Base-by-base conservation (phyloP, 116 monocot species). In the Cymodocea nodosa region DNA sequence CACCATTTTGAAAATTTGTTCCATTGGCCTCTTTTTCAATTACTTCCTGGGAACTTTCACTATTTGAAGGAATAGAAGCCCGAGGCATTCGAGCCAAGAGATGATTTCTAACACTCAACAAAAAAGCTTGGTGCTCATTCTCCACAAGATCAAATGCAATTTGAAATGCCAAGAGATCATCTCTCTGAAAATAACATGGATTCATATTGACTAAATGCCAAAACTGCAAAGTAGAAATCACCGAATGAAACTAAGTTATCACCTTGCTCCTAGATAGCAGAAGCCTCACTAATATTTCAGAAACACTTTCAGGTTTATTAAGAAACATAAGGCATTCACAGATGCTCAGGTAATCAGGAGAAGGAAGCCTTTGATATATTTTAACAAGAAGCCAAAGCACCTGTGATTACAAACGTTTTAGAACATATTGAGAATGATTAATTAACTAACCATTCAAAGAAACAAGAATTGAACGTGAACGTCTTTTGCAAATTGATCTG, bases 281-380 rank as follows among this genome's bases (percentile, higher is more conserved):
- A 56, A 98, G 97, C 61, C 82, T 89, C 78, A 86, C 88, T 62
- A 98, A 63, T 82, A 85, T 88, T 59, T 59, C 75, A 18, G 88
- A 82, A 52, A 98, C 92, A 66, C 79, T 50, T 73, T 88, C 82
- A 49, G 85, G 83, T 61, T 98, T 85, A 62, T 92, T 67, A 52
- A 98, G 81, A 77, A 97, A 89, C 97, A 98, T 98, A 24, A 91
- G 84, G 50, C 97, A 98, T 37, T 98, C 92, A 65, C 92, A 91
- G 55, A 98, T 92, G 71, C 85, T 88, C 48, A 98, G 63, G 71
- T 80, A 91, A 84, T 98, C 97, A 73, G 91, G 97, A 79, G 87
- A 81, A 56, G 92, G 77, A 56, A 92, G 67, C 23, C 73, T 72
- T 60, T 91, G 83, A 70, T 82, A 91, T 74, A 98, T 85, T 71